These are phyloP conservation scores for Aulographum hederae DNA, from an alignment of 2,329 filamentous ascomycete species.

Conservation along the genomic window DNA sequence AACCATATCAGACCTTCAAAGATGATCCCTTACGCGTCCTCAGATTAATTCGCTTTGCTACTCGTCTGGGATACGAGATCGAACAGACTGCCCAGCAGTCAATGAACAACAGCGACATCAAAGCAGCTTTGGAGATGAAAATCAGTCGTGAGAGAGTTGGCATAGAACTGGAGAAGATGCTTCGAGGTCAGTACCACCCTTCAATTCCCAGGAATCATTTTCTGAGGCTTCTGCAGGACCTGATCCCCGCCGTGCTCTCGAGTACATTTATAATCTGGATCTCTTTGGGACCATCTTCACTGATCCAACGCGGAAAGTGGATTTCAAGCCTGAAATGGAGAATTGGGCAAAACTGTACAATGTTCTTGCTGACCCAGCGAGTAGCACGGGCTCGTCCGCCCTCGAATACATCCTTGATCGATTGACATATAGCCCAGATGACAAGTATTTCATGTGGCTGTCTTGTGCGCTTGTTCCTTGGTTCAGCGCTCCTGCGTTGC, in stretches of 20 bases:
- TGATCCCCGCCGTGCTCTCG: conserved; percentile 42
- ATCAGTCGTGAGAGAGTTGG: conserved; percentile 86
- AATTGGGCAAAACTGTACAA: conserved; percentile 48
- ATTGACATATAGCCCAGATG: conserved; percentile 45
- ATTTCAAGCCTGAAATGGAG: conserved; percentile 35
- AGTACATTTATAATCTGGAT: conserved; percentile 44
- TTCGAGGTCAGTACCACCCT: conserved; percentile 48
- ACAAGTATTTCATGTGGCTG: conserved; percentile 58
- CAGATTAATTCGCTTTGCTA: conserved; percentile 77
- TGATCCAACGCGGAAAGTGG: conserved; percentile 38
- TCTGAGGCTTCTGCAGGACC: too few species aligned
- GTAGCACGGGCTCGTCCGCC: not conserved
- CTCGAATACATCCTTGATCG: not conserved
- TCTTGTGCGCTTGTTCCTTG: conserved; percentile 61
- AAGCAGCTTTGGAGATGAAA: conserved; percentile 62
- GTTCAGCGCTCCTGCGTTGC: conserved; percentile 30
- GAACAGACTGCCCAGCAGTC: conserved; percentile 47
- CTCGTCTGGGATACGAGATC: conserved; percentile 63
- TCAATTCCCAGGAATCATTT: too few species aligned
- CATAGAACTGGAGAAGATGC: conserved; percentile 78
- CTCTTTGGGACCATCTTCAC: conserved; percentile 61
- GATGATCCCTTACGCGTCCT: conserved; percentile 83
- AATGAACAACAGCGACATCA: conserved; percentile 67
- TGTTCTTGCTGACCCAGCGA: conserved; percentile 38
- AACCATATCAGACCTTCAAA: conserved; percentile 80